These are phyloP conservation scores for Calonectria pseudoreteaudii DNA, from an alignment of 2,329 filamentous ascomycete species.

Conservation along the genomic window DNA sequence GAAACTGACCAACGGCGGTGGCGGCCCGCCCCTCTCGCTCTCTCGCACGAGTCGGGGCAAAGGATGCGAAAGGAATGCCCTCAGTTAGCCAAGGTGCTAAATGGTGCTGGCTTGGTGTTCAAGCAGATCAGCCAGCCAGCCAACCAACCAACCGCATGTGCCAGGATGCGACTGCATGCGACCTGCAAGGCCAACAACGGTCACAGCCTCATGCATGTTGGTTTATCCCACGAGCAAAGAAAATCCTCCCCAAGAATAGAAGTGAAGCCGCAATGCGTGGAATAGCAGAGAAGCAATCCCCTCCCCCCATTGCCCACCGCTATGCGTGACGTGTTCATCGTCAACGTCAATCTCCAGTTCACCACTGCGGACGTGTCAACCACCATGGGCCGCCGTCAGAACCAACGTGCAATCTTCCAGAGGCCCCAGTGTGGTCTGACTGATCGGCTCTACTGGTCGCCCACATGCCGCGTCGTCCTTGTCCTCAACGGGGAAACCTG, in stretches of 20 bases:
- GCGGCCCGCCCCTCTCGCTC: background rate
- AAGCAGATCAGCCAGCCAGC: background rate
- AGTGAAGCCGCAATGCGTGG: background rate
- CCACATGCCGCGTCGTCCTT: constrained; percentile 1
- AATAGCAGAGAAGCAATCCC: background rate
- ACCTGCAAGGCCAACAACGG: background rate
- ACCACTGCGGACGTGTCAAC: constrained; percentile 1
- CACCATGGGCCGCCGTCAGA: background rate
- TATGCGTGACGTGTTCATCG: background rate
- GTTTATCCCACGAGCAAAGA: background rate
- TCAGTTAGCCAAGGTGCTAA: background rate
- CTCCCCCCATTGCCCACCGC: background rate
- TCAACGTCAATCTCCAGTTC: background rate
- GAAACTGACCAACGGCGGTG: background rate
- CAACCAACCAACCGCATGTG: background rate
- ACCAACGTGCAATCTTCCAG: background rate
- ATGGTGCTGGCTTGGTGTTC: background rate
- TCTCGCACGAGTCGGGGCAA: background rate
- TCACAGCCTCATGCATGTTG: background rate
- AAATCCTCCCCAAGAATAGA: background rate
- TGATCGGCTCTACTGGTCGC: background rate
- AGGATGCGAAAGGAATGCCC: background rate
- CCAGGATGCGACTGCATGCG: background rate
- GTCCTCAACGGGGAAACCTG: background rate
- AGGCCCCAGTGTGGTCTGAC: constrained; percentile 6